Conservation (phyloP, 1,284 basidiomycete genomes). For the Afroboletus lepidellus region DNA sequence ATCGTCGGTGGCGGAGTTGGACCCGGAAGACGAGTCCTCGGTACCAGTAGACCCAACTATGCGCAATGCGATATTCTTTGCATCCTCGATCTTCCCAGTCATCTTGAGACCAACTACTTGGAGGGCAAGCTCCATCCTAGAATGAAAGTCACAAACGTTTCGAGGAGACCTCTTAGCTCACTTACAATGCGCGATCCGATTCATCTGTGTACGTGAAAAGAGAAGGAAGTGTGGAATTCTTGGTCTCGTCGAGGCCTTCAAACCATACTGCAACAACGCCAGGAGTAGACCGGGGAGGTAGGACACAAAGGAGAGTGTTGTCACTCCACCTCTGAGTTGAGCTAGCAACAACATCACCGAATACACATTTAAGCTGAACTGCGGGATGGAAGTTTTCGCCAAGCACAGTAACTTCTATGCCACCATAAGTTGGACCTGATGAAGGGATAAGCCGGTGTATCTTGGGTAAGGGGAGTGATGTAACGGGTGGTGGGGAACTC, state of each 20-base stretch:
- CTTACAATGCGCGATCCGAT: conserved; percentile 82
- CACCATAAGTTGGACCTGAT: conserved; percentile 89
- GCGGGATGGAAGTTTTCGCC: conserved; percentile 85
- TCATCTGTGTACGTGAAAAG: conserved; percentile 91
- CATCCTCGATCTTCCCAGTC: conserved; percentile 93
- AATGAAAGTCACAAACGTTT: conserved; percentile 20
- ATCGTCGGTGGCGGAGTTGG: conserved; percentile 35
- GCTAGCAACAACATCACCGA: conserved; percentile 82
- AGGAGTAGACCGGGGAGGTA: conserved; percentile 81
- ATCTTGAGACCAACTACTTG: conserved; percentile 95
- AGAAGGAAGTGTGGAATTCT: conserved; percentile 54
- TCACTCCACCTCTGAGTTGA: conserved; percentile 91
- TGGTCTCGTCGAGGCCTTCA: conserved; percentile 64
- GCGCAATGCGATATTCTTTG: conserved; percentile 86
- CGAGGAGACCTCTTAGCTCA: conserved; percentile 22
- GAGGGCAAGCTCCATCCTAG: conserved; percentile 90
- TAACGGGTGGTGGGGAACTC: conserved; percentile 42
- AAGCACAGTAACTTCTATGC: conserved; percentile 92
- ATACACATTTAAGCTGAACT: conserved; percentile 74
- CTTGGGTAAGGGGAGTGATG: conserved; percentile 54
- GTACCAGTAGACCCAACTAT: conserved; percentile 66
- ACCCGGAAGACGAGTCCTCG: conserved; percentile 39
- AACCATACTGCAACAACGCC: conserved; percentile 92
- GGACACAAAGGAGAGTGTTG: conserved; percentile 89
- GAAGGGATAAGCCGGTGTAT: conserved; percentile 88